These are phyloP conservation scores for Grosmannia penicillata DNA, from an alignment of 2,329 filamentous ascomycete genomes.

Conservation along the genomic window DNA sequence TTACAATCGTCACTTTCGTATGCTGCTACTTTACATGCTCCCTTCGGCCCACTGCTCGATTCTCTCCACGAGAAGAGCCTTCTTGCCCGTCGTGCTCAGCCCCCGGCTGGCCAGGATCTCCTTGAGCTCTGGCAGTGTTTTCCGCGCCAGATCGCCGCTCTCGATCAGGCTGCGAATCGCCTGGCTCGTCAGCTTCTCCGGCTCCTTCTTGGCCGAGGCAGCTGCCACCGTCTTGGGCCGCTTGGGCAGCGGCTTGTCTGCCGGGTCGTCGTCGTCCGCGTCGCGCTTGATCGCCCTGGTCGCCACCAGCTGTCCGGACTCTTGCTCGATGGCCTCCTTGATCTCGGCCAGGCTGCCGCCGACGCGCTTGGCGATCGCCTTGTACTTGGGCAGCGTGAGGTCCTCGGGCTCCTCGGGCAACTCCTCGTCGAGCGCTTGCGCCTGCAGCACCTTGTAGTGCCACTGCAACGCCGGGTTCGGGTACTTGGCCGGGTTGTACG, in stretches of 20 bases:
- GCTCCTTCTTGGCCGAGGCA: conserved; percentile 15
- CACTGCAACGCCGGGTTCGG: conserved; percentile 89
- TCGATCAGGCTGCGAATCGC: conserved; percentile 32
- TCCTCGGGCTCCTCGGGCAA: conserved; percentile 61
- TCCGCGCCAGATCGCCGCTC: conserved; percentile 32
- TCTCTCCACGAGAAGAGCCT: conserved; percentile 38
- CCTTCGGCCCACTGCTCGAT: conserved; percentile 42
- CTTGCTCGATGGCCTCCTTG: conserved; percentile 51
- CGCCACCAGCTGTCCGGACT: conserved; percentile 23
- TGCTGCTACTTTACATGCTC: conserved; percentile 16
- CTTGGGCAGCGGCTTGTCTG: conserved; percentile 27
- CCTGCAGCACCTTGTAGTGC: conserved; percentile 92
- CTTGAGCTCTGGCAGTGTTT: conserved; percentile 39
- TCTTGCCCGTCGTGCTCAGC: conserved; percentile 33
- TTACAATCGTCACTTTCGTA: not conserved
- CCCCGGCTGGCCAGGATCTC: conserved; percentile 32
- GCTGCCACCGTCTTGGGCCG: conserved; percentile 31
- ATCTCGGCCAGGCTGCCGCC: conserved; percentile 68
- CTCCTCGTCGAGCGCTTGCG: conserved; percentile 82
- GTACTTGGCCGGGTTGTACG: conserved; percentile 75
- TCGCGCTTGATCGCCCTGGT: conserved; percentile 36
- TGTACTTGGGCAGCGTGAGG: conserved; percentile 69
- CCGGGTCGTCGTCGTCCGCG: conserved; percentile 24
- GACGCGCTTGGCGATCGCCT: conserved; percentile 78
- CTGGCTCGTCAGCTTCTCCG: conserved; percentile 22